Percentiles rank a stretch among this genome's conserved stretches.
Conservation (phyloP, 106 monocot genomes). For the Apostasia shenzhenica region DNA sequence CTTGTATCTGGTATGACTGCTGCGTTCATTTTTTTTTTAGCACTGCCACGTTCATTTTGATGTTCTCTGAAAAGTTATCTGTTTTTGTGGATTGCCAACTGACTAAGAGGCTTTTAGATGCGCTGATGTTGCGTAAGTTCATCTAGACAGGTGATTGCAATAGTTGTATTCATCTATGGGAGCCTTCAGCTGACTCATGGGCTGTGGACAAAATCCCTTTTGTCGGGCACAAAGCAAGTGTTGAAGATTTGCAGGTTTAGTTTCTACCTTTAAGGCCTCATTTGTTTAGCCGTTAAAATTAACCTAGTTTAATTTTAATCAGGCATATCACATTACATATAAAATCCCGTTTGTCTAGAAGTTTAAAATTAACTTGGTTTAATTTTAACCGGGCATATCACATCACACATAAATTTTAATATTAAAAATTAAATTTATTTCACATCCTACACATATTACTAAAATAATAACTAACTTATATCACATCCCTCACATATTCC, state of each 20-base stretch:
- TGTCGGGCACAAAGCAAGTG: constrained; percentile 79
- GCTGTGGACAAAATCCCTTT: constrained; percentile 79
- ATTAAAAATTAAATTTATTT: too few relatives aligned
- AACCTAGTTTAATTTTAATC: too few relatives aligned
- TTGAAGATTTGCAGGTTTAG: constrained; percentile 91
- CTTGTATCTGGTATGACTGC: constrained; percentile 67
- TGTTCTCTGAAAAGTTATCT: neutral
- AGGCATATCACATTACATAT: too few relatives aligned
- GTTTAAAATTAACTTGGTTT: too few relatives aligned
- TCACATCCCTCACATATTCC: too few relatives aligned
- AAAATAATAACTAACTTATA: too few relatives aligned
- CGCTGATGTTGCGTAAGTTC: constrained; percentile 2
- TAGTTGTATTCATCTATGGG: constrained; percentile 79
- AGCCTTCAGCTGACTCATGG: constrained; percentile 79
- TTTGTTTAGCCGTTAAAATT: too few relatives aligned
- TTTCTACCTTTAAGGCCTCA: neutral
- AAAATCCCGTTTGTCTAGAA: too few relatives aligned
- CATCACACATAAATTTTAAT: too few relatives aligned
- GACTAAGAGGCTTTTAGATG: neutral
- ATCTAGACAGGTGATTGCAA: constrained; percentile 71
- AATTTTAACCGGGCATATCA: too few relatives aligned
- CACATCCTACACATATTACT: too few relatives aligned
- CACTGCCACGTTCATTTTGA: too few relatives aligned
- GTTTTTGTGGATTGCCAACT: constrained; percentile 3
- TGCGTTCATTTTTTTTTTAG: neutral